Conservation (phyloP, 306 rosid genomes). For the Cyclanthera cordifolia region DNA sequence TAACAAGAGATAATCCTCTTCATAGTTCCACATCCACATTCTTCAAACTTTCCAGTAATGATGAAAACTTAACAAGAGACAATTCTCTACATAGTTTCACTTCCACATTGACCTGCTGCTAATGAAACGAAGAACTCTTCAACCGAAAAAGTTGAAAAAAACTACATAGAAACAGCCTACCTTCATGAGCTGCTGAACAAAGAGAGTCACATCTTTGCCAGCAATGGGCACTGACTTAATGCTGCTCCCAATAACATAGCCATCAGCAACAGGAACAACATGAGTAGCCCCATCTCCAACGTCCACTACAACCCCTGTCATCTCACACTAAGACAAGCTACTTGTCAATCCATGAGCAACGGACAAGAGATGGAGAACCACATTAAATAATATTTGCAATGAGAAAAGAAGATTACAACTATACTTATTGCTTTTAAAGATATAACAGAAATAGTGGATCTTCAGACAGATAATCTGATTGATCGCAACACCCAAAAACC, state of each 20-base stretch:
- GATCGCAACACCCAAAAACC: not conserved
- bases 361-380: not conserved
- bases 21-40: not conserved
- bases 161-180: slow-evolving; percentile 31
- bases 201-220: slow-evolving; percentile 87
- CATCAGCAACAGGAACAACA: slow-evolving; percentile 98
- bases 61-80: not conserved
- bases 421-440: not conserved
- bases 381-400: no score
- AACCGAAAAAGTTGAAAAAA: not conserved
- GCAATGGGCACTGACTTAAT: slow-evolving; percentile 85
- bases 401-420: not conserved
- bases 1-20: not conserved
- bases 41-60: not conserved
- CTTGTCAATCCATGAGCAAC: slow-evolving; percentile 32
- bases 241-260: slow-evolving; percentile 97
- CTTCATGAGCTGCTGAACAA: slow-evolving; percentile 96
- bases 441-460: not conserved
- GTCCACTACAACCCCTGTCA: slow-evolving; percentile 99
- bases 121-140: not conserved
- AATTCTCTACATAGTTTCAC: not conserved
- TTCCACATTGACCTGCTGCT: not conserved
- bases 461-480: not conserved
- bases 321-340: slow-evolving; percentile 77
- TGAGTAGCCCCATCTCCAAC: slow-evolving; percentile 92